These are phyloP conservation scores for Sporothrix luriei DNA, from an alignment of 2,329 filamentous ascomycete species.

Conservation along the genomic window DNA sequence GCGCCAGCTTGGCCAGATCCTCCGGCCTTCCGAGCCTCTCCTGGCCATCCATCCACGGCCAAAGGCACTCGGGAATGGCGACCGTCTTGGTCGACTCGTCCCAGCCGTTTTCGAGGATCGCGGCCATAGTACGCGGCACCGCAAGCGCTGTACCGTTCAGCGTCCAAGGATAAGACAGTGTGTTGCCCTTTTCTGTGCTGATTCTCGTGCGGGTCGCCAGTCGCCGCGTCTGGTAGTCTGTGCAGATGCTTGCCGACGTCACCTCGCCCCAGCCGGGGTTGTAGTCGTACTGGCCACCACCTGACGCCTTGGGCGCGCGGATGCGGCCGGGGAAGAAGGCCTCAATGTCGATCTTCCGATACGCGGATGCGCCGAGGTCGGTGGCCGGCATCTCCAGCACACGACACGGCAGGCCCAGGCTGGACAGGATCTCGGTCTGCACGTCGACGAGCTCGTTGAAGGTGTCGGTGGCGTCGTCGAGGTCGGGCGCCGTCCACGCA, in stretches of 20 bases:
- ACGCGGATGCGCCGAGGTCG: constrained; percentile 87
- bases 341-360: constrained; percentile 89
- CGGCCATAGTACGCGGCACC: constrained; percentile 84
- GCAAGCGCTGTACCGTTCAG: constrained; percentile 93
- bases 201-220: constrained; percentile 79
- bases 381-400: constrained; percentile 88
- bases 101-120: constrained; percentile 89
- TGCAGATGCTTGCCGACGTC: constrained; percentile 86
- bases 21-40: constrained; percentile 60
- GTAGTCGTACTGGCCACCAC: constrained; percentile 39
- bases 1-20: neutral
- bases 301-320: constrained; percentile 38
- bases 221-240: constrained; percentile 87
- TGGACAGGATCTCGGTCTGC: constrained; percentile 78
- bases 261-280: constrained; percentile 89
- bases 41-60: constrained; percentile 80
- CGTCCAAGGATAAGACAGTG: constrained; percentile 78
- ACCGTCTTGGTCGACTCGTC: constrained; percentile 69
- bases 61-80: constrained; percentile 74
- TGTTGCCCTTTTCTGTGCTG: constrained; percentile 54
- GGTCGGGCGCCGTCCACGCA: constrained; percentile 74
- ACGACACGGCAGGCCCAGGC: constrained; percentile 79
- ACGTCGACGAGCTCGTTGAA: constrained; percentile 87
- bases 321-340: constrained; percentile 84
- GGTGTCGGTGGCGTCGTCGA: constrained; percentile 54